phyloP scores from a whole-genome alignment of 1,284 basidiomycete genomes.

The Pterulicium gracile region DNA sequence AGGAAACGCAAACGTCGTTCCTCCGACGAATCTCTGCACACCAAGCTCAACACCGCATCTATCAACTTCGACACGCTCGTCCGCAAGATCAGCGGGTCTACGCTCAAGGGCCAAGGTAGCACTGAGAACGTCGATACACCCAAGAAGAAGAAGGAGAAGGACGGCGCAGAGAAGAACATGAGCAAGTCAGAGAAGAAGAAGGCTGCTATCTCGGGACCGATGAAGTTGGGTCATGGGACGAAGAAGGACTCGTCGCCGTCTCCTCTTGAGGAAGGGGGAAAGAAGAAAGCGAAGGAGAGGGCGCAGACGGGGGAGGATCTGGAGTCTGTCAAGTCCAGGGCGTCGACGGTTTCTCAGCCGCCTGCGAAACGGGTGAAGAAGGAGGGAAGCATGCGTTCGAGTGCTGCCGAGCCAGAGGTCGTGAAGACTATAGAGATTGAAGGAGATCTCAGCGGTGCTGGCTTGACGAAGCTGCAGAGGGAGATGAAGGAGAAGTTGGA shows the following conservation, averaged over 20 bases:
- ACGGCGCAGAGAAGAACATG: conserved; percentile 11
- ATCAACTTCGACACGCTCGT: conserved; percentile 76
- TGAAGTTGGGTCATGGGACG: not conserved
- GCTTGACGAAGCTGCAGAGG: conserved; percentile 64
- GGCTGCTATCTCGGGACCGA: not conserved
- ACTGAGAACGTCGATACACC: too few relatives aligned
- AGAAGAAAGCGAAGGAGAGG: conserved; percentile 20
- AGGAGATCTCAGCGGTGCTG: conserved; percentile 9
- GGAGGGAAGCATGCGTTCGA: conserved; percentile 11
- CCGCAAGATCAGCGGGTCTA: conserved; percentile 35
- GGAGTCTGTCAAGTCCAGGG: conserved; percentile 11
- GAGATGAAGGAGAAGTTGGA: conserved; percentile 70
- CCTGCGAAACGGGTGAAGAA: conserved; percentile 27
- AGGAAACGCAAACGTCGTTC: conserved; percentile 60
- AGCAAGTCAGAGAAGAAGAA: conserved; percentile 8
- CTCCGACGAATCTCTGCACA: conserved; percentile 24
- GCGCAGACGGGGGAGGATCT: conserved; percentile 21
- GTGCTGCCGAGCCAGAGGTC: conserved; percentile 8
- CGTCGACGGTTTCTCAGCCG: conserved; percentile 11
- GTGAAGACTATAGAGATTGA: conserved; percentile 4
- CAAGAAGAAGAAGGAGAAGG: conserved; percentile 12
- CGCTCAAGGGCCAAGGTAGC: conserved; percentile 9
- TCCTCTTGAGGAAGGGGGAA: conserved; percentile 11
- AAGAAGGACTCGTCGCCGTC: conserved; percentile 1
- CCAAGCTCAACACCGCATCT: conserved; percentile 35